These are phyloP conservation scores for Phytophthora hybrid DNA, from an alignment of 352 stramenopile species.

Conservation along the genomic window DNA sequence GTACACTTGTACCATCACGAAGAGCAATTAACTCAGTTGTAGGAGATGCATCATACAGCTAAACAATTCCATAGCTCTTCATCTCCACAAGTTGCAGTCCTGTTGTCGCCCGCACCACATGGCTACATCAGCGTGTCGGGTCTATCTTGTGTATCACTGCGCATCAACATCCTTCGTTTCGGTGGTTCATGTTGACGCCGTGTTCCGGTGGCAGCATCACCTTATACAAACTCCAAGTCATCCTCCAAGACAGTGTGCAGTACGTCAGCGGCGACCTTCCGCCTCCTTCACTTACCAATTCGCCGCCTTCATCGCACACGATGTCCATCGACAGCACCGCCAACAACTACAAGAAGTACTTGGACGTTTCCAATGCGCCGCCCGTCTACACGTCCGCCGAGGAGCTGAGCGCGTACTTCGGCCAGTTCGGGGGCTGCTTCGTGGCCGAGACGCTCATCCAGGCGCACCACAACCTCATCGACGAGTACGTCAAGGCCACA, in stretches of 20 bases:
- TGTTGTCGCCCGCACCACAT: neutral
- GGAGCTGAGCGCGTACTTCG: conserved; percentile 89
- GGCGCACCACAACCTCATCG: conserved; percentile 95
- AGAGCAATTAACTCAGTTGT: neutral
- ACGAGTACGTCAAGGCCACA: conserved; percentile 95
- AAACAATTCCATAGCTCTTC: too few species aligned
- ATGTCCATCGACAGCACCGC: neutral
- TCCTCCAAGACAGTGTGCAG: neutral
- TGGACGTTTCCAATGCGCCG: conserved; percentile 80
- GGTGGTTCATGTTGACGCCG: conserved; percentile 30
- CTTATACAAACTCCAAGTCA: conserved; percentile 17
- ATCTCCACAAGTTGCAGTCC: too few species aligned
- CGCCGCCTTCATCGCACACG: neutral
- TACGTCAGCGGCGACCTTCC: conserved; percentile 18
- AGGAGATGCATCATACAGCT: too few species aligned
- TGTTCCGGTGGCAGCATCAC: conserved; percentile 22
- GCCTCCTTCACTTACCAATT: conserved; percentile 32
- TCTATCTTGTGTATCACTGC: neutral
- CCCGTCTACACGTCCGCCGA: conserved; percentile 69
- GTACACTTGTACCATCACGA: neutral
- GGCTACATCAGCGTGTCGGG: conserved; percentile 5
- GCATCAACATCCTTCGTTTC: conserved; percentile 35
- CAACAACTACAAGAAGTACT: conserved; percentile 45
- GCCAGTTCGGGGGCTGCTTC: conserved; percentile 97
- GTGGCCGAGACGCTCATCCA: conserved; percentile 98